phyloP scores from a whole-genome alignment of 2,329 filamentous ascomycete species.

The Colletotrichum godetiae region DNA sequence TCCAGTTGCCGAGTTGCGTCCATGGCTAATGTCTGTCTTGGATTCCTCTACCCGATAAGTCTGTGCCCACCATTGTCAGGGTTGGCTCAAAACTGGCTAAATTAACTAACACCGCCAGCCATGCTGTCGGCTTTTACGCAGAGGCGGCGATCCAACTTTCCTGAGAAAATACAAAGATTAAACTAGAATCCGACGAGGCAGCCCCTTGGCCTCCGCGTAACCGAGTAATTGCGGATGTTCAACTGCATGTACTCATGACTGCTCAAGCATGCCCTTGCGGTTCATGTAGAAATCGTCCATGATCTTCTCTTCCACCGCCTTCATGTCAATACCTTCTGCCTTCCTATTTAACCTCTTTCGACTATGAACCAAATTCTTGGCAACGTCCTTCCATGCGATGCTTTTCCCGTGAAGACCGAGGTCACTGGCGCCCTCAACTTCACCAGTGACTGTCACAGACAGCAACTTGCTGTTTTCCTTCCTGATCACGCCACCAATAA shows the following conservation, averaged over 20 bases:
- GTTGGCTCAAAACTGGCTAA: no score
- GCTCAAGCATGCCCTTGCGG: conserved; percentile 4
- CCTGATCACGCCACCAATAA: conserved; percentile 53
- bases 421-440: not conserved
- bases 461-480: conserved; percentile 47
- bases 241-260: not conserved
- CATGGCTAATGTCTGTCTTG: not conserved
- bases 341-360: conserved; percentile 2
- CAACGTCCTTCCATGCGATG: conserved; percentile 5
- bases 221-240: not conserved
- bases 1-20: not conserved
- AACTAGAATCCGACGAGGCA: not conserved
- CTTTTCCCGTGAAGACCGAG: not conserved
- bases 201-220: not conserved
- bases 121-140: no score
- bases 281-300: not conserved
- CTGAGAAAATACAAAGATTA: not conserved
- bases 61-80: no score
- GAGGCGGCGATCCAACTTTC: no score
- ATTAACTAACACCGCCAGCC: no score
- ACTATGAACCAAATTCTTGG: conserved; percentile 1
- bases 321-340: not conserved
- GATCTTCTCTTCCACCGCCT: conserved; percentile 5
- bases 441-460: not conserved
- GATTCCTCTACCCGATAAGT: no score